Base-by-base conservation (phyloP, 805 yeast species). In the Pichia rugopelliculosa region DNA sequence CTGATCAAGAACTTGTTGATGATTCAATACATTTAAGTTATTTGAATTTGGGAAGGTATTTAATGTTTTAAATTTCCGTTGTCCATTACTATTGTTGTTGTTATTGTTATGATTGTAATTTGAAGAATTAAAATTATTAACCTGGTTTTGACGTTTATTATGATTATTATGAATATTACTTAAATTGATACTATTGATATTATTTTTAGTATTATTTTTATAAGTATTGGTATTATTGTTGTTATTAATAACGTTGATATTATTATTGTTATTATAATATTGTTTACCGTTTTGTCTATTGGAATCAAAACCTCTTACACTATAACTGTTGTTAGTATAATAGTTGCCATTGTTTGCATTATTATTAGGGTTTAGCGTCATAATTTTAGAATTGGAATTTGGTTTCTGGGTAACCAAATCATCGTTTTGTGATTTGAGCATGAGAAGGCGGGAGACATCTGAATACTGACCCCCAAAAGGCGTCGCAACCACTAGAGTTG, bases 31-130 rank as follows among this genome's bases (percentile, higher is more conserved):
- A 36, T 12, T 36, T 36, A 13, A 2, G n/a, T 36, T 36, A 18
- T 18, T 36, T 18, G 21, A 3, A 6, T 26, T 22, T 36, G n/a
- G 11, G 15, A 21, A 18, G 4, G 33, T n/a, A 36, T 40, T 45
- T 20, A 40, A 40, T 25, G 27, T 39, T 24, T 39, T 39, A 21
- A 12, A 33, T 15, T 30, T 39, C 36, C 44, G 33, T 24, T 39
- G 40, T 8, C 36, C 46, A 37, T 30, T 45, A 38, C 41, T 40
- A 15, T 23, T 49, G 39, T 20, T 37, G 30, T 38, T 49, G 12
- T 13, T 20, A 38, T n/a, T 25, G 4, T 3, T 9, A 26, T 34
- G 11, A 27, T 36, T 22, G 21, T 17, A 7, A 33, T 17, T 22
- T 20, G 3, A 18, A 26, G 17, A n/a, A 18, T 23, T 36, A n/a